A percentile compares a stretch with the other conserved stretches of the same genome.
phyloP scores from a whole-genome alignment of 179 eudicot species.

The Pouteria campechiana region DNA sequence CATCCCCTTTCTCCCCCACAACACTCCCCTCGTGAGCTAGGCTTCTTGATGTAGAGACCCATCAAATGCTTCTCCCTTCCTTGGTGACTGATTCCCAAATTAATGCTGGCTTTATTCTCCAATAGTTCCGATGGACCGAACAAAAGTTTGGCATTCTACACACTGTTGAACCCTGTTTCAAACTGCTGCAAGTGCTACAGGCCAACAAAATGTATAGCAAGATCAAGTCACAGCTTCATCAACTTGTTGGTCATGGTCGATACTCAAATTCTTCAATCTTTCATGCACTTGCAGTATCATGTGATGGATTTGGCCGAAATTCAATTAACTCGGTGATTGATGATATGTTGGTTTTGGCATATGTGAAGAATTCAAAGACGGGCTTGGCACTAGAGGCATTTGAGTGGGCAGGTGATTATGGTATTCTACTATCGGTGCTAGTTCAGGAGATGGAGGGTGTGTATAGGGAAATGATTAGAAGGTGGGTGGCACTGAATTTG shows the following conservation, averaged over 20 bases:
- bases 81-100: neutral
- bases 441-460: constrained; percentile 11
- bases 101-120: neutral
- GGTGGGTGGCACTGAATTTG: constrained; percentile 8
- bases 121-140: constrained; percentile 7
- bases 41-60: too few relatives aligned
- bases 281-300: constrained; percentile 2
- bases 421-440: constrained; percentile 8
- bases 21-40: too few relatives aligned
- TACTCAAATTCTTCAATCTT: constrained; percentile 11
- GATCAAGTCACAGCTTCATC: constrained; percentile 7
- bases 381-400: constrained; percentile 14
- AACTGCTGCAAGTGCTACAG: constrained; percentile 5
- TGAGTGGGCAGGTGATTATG: constrained; percentile 14
- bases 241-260: constrained; percentile 1
- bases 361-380: constrained; percentile 3
- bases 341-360: constrained; percentile 13
- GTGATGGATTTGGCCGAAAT: constrained; percentile 7
- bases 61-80: neutral
- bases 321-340: constrained; percentile 10
- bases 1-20: too few relatives aligned
- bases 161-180: neutral
- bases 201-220: constrained; percentile 5
- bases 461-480: constrained; percentile 14
- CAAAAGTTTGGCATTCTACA: constrained; percentile 3